phyloP scores from a whole-genome alignment of 2,329 filamentous ascomycete species.

The Trichoderma koningii region DNA sequence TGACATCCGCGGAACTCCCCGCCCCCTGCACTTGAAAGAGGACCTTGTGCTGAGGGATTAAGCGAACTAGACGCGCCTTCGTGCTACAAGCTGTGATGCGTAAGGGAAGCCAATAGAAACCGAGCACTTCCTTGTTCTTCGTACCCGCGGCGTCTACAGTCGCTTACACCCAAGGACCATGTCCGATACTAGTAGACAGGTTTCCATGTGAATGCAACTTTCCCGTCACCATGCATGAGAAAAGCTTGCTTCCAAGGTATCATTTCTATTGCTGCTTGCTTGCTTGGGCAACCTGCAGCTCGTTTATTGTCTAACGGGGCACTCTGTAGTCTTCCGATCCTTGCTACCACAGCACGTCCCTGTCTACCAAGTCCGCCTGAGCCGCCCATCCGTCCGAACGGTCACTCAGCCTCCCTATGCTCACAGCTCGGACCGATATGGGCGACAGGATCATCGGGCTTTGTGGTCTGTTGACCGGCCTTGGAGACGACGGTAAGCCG shows the following conservation, averaged over 20 bases:
- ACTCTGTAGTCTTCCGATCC: background rate
- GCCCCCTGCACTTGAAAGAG: background rate
- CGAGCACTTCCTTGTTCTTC: background rate
- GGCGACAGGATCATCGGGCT: constrained; percentile 31
- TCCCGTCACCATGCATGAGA: background rate
- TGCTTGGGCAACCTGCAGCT: constrained; percentile 6
- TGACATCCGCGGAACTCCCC: constrained; percentile 3
- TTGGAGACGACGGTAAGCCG: constrained; percentile 38
- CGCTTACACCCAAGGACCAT: no score
- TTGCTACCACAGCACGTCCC: constrained; percentile 31
- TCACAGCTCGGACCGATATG: constrained; percentile 25
- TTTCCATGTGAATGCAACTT: background rate
- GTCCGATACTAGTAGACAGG: background rate
- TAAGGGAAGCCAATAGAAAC: background rate
- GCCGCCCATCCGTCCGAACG: constrained; percentile 24
- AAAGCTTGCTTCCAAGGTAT: background rate
- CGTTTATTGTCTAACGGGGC: background rate
- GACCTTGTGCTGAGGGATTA: background rate
- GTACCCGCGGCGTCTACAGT: background rate
- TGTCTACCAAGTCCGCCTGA: constrained; percentile 30
- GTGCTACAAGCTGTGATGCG: background rate
- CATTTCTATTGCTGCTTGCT: constrained; percentile 1
- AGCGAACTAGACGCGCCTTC: constrained; percentile 24
- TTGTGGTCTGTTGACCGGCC: constrained; percentile 31
- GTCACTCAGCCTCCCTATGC: constrained; percentile 26